Evolutionary conservation across 139 green algal genomes (phyloP).

Genomic region (Chlorella sp.): DNA sequence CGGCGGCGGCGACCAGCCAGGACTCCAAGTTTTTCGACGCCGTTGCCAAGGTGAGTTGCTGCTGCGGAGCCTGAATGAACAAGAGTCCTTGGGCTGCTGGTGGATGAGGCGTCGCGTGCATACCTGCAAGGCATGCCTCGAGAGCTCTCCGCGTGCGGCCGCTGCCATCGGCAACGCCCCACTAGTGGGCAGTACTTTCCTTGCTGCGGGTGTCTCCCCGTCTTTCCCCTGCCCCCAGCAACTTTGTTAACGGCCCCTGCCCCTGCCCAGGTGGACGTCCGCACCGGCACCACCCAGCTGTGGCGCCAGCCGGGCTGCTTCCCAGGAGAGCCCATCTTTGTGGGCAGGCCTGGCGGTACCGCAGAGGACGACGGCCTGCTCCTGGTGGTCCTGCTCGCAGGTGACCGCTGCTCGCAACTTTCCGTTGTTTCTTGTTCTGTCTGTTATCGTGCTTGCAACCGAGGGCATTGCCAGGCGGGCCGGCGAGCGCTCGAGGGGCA

Average conservation of each 20-base stretch:
- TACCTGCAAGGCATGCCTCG: too few species aligned
- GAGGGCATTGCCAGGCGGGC: background rate
- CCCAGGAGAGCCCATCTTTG: slow-evolving; percentile 39
- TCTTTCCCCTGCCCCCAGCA: too few species aligned
- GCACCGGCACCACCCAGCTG: background rate
- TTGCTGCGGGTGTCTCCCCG: too few species aligned
- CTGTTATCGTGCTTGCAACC: background rate
- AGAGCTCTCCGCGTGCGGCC: too few species aligned
- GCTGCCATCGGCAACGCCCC: too few species aligned
- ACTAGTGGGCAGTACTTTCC: too few species aligned
- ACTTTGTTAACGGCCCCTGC: background rate
- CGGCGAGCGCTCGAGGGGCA: background rate
- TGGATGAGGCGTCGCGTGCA: background rate
- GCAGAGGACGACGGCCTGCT: slow-evolving; percentile 33
- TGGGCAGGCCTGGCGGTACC: background rate
- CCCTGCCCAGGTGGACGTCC: slow-evolving; percentile 1
- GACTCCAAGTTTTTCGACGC: slow-evolving; percentile 1
- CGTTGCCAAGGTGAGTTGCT: slow-evolving; percentile 1
- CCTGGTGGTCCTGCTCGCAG: slow-evolving; percentile 30
- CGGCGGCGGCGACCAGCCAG: background rate
- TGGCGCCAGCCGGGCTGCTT: slow-evolving; percentile 21
- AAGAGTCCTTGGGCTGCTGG: background rate
- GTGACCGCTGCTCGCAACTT: too few species aligned
- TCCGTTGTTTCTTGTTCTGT: background rate
- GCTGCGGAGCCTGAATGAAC: background rate